Percentiles rank a stretch among this genome's conserved stretches.
Evolutionary conservation across 2,329 filamentous ascomycete species (phyloP).

Genomic region (Curvularia lunata): DNA sequence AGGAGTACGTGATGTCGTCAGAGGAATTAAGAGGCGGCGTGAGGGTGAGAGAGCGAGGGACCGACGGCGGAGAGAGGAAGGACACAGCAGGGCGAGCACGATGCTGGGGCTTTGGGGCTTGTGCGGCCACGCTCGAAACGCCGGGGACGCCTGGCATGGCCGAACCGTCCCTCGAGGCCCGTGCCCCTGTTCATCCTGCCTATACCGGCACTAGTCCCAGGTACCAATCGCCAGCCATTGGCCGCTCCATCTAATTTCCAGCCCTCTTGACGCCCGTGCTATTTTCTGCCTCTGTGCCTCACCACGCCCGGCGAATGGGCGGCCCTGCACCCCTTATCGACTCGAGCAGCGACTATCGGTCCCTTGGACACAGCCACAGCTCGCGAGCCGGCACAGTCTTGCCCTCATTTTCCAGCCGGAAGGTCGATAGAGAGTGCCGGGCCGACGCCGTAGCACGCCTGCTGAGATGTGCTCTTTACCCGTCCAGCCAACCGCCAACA

Average conservation of each 20-base stretch:
- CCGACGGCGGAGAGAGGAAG: slow-evolving; percentile 11
- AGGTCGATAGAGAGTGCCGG: not conserved
- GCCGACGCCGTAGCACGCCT: not conserved
- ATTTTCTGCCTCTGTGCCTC: slow-evolving; percentile 26
- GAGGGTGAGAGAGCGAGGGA: slow-evolving; percentile 20
- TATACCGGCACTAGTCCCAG: slow-evolving; percentile 30
- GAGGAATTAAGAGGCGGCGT: slow-evolving; percentile 28
- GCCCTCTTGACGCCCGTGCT: slow-evolving; percentile 32
- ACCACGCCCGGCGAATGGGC: slow-evolving; percentile 18
- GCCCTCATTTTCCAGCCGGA: not conserved
- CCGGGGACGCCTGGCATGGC: slow-evolving; percentile 29
- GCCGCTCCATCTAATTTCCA: slow-evolving; percentile 37
- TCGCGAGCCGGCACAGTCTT: not conserved
- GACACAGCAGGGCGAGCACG: slow-evolving; percentile 15
- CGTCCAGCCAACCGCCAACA: slow-evolving; percentile 6
- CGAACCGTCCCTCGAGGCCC: slow-evolving; percentile 13
- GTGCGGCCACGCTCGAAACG: slow-evolving; percentile 27
- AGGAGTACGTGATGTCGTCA: slow-evolving; percentile 28
- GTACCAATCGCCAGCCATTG: slow-evolving; percentile 37
- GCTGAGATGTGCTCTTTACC: not conserved
- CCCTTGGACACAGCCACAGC: not conserved
- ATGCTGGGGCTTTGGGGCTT: slow-evolving; percentile 28
- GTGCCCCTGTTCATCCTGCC: slow-evolving; percentile 35
- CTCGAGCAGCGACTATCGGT: slow-evolving; percentile 18
- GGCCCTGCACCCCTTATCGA: slow-evolving; percentile 31